phyloP scores from a whole-genome alignment of 208 protist genomes.

The Naegleria lovaniensis region DNA sequence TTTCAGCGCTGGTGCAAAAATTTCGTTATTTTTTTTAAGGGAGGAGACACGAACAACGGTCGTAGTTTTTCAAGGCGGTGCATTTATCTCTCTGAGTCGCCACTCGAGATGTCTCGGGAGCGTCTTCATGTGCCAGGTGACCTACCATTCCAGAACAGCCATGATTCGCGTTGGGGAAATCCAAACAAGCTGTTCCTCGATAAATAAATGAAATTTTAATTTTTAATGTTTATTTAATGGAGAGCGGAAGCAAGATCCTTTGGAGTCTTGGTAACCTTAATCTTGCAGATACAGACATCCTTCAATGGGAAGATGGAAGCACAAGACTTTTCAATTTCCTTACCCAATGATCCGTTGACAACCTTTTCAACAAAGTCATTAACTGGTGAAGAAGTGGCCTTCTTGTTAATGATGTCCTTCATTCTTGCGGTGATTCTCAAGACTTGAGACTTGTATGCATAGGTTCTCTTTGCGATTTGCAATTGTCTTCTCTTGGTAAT shows the following conservation, averaged over 20 bases:
- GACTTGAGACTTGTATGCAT: constrained; percentile 91
- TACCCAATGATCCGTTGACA: constrained; percentile 82
- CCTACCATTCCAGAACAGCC: no score
- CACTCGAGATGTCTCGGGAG: no score
- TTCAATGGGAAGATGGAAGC: constrained; percentile 90
- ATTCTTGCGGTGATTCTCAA: constrained; percentile 87
- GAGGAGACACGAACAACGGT: background rate
- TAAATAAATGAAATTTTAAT: background rate
- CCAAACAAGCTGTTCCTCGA: no score
- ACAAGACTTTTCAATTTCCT: constrained; percentile 87
- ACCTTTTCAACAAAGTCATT: constrained; percentile 88
- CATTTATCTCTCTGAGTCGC: no score
- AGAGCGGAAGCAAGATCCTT: constrained; percentile 76
- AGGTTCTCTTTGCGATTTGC: constrained; percentile 92
- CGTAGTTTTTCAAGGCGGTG: background rate
- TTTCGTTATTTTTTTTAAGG: background rate
- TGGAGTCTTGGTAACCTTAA: constrained; percentile 90
- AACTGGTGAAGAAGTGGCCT: constrained; percentile 74
- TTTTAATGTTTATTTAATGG: constrained; percentile 29
- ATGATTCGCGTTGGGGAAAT: no score
- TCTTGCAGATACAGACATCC: constrained; percentile 96
- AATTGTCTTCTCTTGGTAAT: constrained; percentile 89
- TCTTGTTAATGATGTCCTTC: constrained; percentile 83
- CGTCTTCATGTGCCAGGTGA: no score
- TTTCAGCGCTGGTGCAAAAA: background rate